Evolutionary conservation across 2,329 filamentous ascomycete genomes (phyloP).

Genomic region (Dothidotthia symphoricarpi): DNA sequence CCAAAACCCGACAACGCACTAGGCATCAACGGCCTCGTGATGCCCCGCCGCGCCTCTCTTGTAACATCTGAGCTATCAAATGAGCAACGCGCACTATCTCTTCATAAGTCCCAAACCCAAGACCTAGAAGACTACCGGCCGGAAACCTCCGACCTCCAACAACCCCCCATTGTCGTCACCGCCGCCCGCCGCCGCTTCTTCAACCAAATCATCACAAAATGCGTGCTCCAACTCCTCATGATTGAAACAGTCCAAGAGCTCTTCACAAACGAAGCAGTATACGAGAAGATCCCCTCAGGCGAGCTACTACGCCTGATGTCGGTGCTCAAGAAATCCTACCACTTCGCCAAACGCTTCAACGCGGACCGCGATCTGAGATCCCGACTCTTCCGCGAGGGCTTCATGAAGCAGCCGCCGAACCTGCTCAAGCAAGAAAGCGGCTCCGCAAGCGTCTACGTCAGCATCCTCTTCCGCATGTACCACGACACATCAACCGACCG

Average conservation of each 20-base stretch:
- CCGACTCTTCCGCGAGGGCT: slow-evolving; percentile 92
- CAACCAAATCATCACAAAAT: slow-evolving; percentile 98
- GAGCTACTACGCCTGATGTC: slow-evolving; percentile 92
- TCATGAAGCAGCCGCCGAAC: slow-evolving; percentile 99
- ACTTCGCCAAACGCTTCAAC: slow-evolving; percentile 97
- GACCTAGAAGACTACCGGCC: slow-evolving; percentile 85
- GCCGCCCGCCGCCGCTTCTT: slow-evolving; percentile 92
- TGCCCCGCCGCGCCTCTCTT: slow-evolving; percentile 29
- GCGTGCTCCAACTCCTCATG: slow-evolving; percentile 95
- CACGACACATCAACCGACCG: slow-evolving; percentile 83
- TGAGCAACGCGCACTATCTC: slow-evolving; percentile 33
- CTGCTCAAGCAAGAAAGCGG: slow-evolving; percentile 95
- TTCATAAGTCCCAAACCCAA: slow-evolving; percentile 26
- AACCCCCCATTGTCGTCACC: slow-evolving; percentile 88
- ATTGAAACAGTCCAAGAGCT: slow-evolving; percentile 99
- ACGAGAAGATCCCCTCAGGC: slow-evolving; percentile 83
- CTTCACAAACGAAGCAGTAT: slow-evolving; percentile 95
- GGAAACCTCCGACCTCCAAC: slow-evolving; percentile 63
- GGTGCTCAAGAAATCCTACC: slow-evolving; percentile 90
- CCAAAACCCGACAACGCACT: slow-evolving; percentile 42
- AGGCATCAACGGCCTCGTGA: slow-evolving; percentile 45
- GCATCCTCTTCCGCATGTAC: slow-evolving; percentile 96
- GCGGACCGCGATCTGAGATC: slow-evolving; percentile 94
- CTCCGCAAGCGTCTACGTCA: slow-evolving; percentile 89
- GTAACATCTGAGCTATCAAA: slow-evolving; percentile 30